phyloP scores from a whole-genome alignment of 148 eudicot genomes.

The Beta vulgaris region DNA sequence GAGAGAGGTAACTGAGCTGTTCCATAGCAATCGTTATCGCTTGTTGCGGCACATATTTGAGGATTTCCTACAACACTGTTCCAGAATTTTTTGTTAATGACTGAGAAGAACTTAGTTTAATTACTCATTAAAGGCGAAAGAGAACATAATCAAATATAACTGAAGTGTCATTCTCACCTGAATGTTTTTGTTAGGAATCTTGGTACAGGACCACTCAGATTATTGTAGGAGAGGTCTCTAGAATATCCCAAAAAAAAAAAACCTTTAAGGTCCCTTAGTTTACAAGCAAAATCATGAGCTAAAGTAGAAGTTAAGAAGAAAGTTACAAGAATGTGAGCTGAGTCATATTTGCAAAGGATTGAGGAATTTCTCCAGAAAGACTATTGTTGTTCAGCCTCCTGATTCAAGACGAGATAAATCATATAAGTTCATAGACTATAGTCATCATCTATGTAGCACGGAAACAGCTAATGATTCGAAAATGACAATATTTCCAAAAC shows the following conservation, averaged over 20 bases:
- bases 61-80: slow-evolving; percentile 78
- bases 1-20: slow-evolving; percentile 66
- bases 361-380: slow-evolving; percentile 75
- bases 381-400: slow-evolving; percentile 93
- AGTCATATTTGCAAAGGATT: slow-evolving; percentile 66
- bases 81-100: slow-evolving; percentile 13
- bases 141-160: not conserved
- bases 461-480: too few species aligned
- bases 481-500: too few species aligned
- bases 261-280: not conserved
- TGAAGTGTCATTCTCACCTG: slow-evolving; percentile 47
- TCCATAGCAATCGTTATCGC: slow-evolving; percentile 68
- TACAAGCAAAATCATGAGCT: not conserved
- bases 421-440: too few species aligned
- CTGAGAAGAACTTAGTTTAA: not conserved
- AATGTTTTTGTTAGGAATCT: slow-evolving; percentile 72
- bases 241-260: slow-evolving; percentile 18
- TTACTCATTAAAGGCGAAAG: not conserved
- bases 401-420: slow-evolving; percentile 12
- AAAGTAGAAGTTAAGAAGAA: not conserved
- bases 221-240: slow-evolving; percentile 91
- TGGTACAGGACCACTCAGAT: slow-evolving; percentile 91
- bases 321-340: slow-evolving; percentile 78
- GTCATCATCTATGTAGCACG: too few species aligned
- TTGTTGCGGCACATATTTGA: slow-evolving; percentile 73